Base-by-base conservation (phyloP, 495 filamentous ascomycete species). In the Hypoxylon fuscum region DNA sequence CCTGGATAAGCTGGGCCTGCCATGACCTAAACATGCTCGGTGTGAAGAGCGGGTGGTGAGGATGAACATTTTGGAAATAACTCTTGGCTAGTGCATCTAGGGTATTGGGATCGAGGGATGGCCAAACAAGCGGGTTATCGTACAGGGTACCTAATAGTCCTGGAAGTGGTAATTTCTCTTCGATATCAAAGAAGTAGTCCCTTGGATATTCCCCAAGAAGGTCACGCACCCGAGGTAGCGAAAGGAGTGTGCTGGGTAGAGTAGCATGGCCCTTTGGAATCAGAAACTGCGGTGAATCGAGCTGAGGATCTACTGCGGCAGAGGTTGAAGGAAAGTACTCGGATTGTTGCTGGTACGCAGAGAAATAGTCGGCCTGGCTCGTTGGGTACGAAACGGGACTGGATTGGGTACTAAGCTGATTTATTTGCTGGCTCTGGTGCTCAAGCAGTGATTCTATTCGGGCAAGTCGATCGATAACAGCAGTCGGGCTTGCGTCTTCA, bases 31-130 rank as follows among this genome's bases (percentile, higher is more conserved):
- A 74, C 21, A 62, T 64, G 15, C 51, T 59, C 25, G 55, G 64
- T 15, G 70, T 62, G 32, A 76, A 73, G 22, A 76, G 59, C 2
- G 73, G 73, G 31, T 68, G 66, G 32, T 76, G 63, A 21, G 72
- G 70, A 37, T 76, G 73, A 34, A 69, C 73, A 50, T 68, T 55
- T 21, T 47, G 55, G 25, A 76, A 76, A 47, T 74, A 76, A 20
- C 55, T 71, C 2, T 67, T 50, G 50, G 68, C 50, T 29, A 72
- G 55, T 29, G 55, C 37, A 35, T 71, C 62, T 45, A 72, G 47
- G 10, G 38, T 59, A 20, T 57, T 44, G n/a, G 54, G 35, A 35
- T 74, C 55, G 37, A 76, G 64, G 12, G 59, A 53, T 2, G 71
- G 71, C 66, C 69, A 73, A 31, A 55, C 58, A 21, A 61, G 29